Evolutionary conservation across 768 basidiomycete genomes (phyloP).

Genomic region (Inosperma sp.): DNA sequence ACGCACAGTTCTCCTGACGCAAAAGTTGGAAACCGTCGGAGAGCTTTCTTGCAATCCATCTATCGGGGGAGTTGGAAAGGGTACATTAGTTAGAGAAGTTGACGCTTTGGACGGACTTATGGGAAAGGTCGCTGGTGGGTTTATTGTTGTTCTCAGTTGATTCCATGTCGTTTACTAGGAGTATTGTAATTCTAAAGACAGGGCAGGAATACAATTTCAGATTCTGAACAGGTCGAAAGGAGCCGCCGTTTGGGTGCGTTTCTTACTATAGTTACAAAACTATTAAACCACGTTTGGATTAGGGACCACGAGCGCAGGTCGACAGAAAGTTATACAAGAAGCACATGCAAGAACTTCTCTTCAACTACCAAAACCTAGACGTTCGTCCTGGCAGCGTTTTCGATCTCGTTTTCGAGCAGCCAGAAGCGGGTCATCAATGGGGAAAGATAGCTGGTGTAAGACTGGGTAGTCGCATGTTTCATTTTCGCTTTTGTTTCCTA

Average conservation of each 20-base stretch:
- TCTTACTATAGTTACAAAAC: no score
- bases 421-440: conserved; percentile 38
- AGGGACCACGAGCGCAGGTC: conserved; percentile 90
- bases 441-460: conserved; percentile 60
- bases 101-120: conserved; percentile 89
- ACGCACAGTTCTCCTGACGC: conserved; percentile 77
- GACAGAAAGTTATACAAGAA: conserved; percentile 80
- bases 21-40: conserved; percentile 76
- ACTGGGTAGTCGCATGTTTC: conserved; percentile 42
- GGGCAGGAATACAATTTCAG: conserved; percentile 85
- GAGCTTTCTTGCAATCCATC: conserved; percentile 88
- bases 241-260: conserved; percentile 81
- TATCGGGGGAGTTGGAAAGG: conserved; percentile 89
- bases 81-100: conserved; percentile 84
- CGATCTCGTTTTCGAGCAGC: conserved; percentile 65
- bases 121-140: conserved; percentile 70
- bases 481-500: neutral
- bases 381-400: conserved; percentile 72
- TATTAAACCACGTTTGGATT: conserved; percentile 4
- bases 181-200: conserved; percentile 49
- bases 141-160: conserved; percentile 1
- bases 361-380: conserved; percentile 63
- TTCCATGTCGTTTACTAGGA: neutral
- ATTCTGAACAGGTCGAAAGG: conserved; percentile 84
- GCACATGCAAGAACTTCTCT: conserved; percentile 70